phyloP scores from a whole-genome alignment of 2,329 filamentous ascomycete genomes.

The Didymella sp. region DNA sequence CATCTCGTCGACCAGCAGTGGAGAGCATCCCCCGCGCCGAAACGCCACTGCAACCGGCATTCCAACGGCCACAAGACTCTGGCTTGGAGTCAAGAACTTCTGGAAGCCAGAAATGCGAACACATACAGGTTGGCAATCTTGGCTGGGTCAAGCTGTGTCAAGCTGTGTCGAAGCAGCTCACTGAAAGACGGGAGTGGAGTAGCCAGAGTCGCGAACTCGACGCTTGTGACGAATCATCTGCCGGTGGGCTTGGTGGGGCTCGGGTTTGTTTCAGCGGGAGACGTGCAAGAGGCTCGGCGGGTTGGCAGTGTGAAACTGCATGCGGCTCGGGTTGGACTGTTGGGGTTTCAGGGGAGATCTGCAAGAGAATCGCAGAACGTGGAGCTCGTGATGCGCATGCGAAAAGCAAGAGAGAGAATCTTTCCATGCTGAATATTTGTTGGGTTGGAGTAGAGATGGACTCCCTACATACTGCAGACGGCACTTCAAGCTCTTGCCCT shows the following conservation, averaged over 20 bases:
- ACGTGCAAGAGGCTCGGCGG: background rate
- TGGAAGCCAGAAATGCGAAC: background rate
- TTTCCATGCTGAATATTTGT: too few relatives aligned
- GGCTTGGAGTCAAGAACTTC: background rate
- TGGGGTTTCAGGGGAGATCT: background rate
- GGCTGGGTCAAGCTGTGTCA: background rate
- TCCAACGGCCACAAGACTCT: background rate
- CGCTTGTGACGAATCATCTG: background rate
- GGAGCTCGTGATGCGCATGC: too few relatives aligned
- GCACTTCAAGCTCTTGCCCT: conserved; percentile 30
- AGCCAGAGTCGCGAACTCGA: background rate
- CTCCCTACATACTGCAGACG: too few relatives aligned
- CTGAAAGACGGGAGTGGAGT: background rate
- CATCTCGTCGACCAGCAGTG: background rate
- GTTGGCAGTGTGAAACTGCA: background rate
- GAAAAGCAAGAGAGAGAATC: too few relatives aligned
- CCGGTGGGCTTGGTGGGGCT: background rate
- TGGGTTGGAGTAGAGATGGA: too few relatives aligned
- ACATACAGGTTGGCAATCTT: background rate
- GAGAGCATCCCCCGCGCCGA: conserved; percentile 4
- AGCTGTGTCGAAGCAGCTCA: background rate
- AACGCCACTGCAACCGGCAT: conserved; percentile 6
- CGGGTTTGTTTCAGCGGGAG: background rate
- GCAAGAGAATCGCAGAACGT: too few relatives aligned
- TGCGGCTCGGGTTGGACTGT: background rate